Base-by-base conservation (phyloP, 352 stramenopile species). In the Phytophthora megakarya region DNA sequence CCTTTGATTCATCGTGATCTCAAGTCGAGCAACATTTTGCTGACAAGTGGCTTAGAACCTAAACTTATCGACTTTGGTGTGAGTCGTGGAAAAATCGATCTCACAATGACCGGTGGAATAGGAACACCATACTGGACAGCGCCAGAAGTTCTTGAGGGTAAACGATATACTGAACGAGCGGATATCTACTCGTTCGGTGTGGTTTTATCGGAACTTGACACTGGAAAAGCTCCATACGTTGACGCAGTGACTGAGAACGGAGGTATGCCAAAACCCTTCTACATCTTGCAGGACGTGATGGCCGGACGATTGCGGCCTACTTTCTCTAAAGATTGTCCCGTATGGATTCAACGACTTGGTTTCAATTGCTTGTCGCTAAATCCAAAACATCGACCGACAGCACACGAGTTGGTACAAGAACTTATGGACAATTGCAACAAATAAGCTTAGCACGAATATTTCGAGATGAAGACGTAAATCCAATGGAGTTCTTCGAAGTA, bases 31-130 rank as follows among this genome's bases (percentile, higher is more conserved):
- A 96, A 95, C 56, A 76, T 94, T 23, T 65, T 96, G 32, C 66
- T 96, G 30, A 86, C 90, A 37, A 73, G 55, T 6, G 25, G 72
- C 3, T 75, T 90, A 5, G 65, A 88, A 18, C 76, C 92, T 23
- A 84, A 88, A 35, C 55, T 96, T 32, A 92, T 85, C 38, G 87
- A 97, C 70, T 96, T 97, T 73, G 89, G 87, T 46, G 63, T 94
- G 68, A 82, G 67, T 15, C 82, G 61, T 13, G 61, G 37, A 26
- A 32, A 38, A 1, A 47, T 51, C 23, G 62, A 70, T 18, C 18
- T 54, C 16, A 67, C 63, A 39, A 49, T 84, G 90, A 71, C 76
- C 70, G 43, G 82, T 0, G 82, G 83, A n/a, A 86, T 91, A 18
- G 87, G 87, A 10, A 96, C 87, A 7, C 40, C 62, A 0, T 70